These are phyloP conservation scores for Scheffersomyces cryptocercus DNA, from an alignment of 1,139 yeast genomes.

Conservation along the genomic window DNA sequence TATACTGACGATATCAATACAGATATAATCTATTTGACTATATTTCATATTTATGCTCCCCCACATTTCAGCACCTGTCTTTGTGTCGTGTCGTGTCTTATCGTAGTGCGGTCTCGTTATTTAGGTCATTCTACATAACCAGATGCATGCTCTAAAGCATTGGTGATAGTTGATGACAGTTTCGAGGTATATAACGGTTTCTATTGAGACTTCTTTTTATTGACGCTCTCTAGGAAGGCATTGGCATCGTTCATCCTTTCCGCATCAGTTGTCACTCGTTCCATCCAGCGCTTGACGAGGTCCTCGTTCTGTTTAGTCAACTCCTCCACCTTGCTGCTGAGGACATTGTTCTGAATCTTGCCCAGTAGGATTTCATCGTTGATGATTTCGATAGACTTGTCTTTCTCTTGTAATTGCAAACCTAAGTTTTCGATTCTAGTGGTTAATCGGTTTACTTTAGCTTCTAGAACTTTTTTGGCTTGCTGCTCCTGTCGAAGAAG, in stretches of 20 bases:
- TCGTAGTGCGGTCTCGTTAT: no score
- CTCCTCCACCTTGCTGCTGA: conserved; percentile 43
- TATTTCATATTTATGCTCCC: no score
- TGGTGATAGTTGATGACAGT: no score
- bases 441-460: conserved; percentile 23
- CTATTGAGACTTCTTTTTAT: no score
- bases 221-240: conserved; percentile 30
- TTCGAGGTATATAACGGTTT: no score
- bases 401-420: conserved; percentile 54
- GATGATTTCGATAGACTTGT: conserved; percentile 56
- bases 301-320: conserved; percentile 52
- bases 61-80: no score
- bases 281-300: conserved; percentile 62
- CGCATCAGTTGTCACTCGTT: conserved; percentile 57
- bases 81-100: no score
- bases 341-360: conserved; percentile 69
- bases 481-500: conserved; percentile 12
- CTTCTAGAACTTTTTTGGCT: conserved; percentile 20
- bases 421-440: conserved; percentile 32
- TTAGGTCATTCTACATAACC: no score
- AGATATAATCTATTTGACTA: no score
- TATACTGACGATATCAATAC: no score
- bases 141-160: no score
- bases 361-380: conserved; percentile 72
- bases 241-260: conserved; percentile 60